A percentile compares a stretch with the other conserved stretches of the same genome.
phyloP scores from a whole-genome alignment of 192 early-diverging fungal species.

The Gigaspora rosea region DNA sequence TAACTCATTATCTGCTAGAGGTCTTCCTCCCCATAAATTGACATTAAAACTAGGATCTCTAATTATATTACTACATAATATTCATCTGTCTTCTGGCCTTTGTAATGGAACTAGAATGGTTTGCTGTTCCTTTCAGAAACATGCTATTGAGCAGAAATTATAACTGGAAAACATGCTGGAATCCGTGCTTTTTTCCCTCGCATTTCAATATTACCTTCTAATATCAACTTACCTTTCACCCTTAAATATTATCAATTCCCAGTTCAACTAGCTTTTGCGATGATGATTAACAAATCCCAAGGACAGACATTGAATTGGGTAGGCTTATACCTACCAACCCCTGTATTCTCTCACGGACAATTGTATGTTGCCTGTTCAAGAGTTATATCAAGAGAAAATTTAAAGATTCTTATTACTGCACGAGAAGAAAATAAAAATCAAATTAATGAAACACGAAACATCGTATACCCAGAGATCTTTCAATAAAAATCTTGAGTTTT shows the following conservation, averaged over 20 bases:
- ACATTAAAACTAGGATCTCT: conserved; percentile 17
- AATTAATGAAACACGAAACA: no score
- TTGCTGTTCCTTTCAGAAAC: not conserved
- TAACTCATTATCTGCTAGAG: not conserved
- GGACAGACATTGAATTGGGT: conserved; percentile 29
- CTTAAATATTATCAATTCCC: conserved; percentile 30
- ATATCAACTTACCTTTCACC: not conserved
- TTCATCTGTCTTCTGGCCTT: conserved; percentile 9
- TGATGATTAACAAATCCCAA: conserved; percentile 37
- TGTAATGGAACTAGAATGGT: conserved; percentile 31
- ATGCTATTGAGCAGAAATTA: conserved; percentile 16
- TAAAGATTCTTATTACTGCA: no score
- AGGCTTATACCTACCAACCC: conserved; percentile 22
- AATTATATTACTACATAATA: conserved; percentile 27
- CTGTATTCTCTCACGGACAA: conserved; percentile 36
- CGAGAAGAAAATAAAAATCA: no score
- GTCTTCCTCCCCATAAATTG: no score
- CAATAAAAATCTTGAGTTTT: no score
- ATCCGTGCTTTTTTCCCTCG: not conserved
- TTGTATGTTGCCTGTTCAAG: no score
- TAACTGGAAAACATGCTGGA: conserved; percentile 5
- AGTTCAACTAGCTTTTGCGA: conserved; percentile 32
- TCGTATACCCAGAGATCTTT: no score
- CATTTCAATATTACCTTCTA: not conserved
- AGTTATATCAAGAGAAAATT: no score